Evolutionary conservation across 2,329 filamentous ascomycete genomes (phyloP), one percentile per base, ranked within the genome.

Genomic region (Epichloe gansuensis): DNA sequence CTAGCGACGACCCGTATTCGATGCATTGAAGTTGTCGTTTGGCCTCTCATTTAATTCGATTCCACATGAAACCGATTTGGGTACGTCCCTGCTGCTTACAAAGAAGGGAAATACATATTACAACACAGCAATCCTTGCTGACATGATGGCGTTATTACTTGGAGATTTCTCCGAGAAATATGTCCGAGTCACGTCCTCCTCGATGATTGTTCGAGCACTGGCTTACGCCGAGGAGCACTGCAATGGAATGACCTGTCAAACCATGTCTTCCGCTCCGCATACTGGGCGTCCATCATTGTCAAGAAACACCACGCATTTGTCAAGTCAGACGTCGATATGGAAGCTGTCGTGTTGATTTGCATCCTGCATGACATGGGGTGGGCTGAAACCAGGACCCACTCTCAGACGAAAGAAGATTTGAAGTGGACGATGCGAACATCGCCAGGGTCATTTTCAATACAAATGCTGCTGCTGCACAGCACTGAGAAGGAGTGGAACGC

Each of bases 301-400:
- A 43, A 44, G 11, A 57, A 54, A 17, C 11, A 52, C 41, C 41
- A n/a, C 41, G 1, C 46, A 43, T 35, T 46, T 46, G 23, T 4
- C 49, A 45, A 34, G 41, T 52, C 51, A 4, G 37, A 46, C 25
- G 42, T 51, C 6, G 54, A 57, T 21, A 23, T 46, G 43, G 51
- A 53, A 15, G 41, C 51, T 8, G 55, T 57, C 8, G n/a, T 55
- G 2, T n/a, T 57, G 31, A 51, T 51, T 47, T 57, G 53, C 28
- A 43, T 58, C 31, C 52, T 58, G 34, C 55, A 58, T 17, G 55
- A 58, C 37, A 52, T 58, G 55, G 55, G 53, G 3, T 57, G 55
- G 57, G 55, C 54, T 11, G 46, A 45, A 12, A 53, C 52, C 2
- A 41, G 51, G 7, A 21, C 46, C 15, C 38, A 56, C 8, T 23